These are phyloP conservation scores for Pythium monospermum DNA, from an alignment of 352 stramenopile genomes.

Conservation along the genomic window DNA sequence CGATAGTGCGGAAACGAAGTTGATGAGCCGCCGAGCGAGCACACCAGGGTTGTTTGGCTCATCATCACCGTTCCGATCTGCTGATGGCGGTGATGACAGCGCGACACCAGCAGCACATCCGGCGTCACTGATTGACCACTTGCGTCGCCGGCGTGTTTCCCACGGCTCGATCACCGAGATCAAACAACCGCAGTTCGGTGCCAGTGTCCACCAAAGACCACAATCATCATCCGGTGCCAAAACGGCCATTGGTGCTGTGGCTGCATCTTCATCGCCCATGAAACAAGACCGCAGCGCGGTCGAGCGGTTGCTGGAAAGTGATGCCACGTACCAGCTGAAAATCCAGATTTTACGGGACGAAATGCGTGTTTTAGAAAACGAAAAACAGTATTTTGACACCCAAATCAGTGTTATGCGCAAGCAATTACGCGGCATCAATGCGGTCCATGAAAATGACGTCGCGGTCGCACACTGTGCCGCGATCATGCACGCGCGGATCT, in stretches of 20 bases:
- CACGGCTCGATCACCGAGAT: background rate
- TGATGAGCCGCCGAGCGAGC: no score
- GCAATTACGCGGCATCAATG: slow-evolving; percentile 58
- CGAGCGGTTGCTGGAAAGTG: slow-evolving; percentile 63
- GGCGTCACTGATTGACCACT: background rate
- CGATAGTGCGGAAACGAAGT: no score
- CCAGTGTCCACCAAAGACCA: no score
- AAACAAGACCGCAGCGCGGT: slow-evolving; percentile 21
- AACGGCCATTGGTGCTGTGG: background rate
- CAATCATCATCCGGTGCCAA: slow-evolving; percentile 4
- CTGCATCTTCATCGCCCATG: background rate
- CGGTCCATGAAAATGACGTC: slow-evolving; percentile 71
- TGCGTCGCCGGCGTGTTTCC: background rate
- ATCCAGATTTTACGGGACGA: slow-evolving; percentile 55
- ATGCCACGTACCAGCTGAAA: slow-evolving; percentile 56
- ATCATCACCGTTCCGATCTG: no score
- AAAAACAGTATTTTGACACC: slow-evolving; percentile 37
- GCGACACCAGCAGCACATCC: no score
- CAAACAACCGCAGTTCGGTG: background rate
- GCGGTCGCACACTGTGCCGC: slow-evolving; percentile 66
- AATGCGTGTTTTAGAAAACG: slow-evolving; percentile 36
- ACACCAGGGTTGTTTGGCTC: no score
- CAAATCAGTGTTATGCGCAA: slow-evolving; percentile 49
- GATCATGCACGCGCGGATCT: slow-evolving; percentile 70
- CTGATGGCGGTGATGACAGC: no score